Conservation (phyloP, 1,139 yeast genomes). For the Kodamaea sp. region DNA sequence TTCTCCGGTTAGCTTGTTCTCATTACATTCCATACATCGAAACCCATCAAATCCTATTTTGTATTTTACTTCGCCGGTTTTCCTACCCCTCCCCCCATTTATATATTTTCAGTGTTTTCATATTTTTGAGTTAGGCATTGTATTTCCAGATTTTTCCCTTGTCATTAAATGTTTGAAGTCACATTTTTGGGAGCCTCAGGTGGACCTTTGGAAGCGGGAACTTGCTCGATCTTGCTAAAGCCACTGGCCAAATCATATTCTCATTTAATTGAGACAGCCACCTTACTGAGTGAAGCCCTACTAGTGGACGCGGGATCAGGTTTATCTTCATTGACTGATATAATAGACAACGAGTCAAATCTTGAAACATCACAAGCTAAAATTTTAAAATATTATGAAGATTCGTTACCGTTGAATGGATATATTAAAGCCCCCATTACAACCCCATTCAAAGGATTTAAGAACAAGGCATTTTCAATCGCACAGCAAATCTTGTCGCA, state of each 20-base stretch:
- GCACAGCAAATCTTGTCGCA: constrained; percentile 32
- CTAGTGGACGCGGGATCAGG: constrained; percentile 82
- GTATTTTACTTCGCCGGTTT: no score
- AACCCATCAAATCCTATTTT: no score
- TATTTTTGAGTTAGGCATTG: no score
- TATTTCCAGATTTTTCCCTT: neutral
- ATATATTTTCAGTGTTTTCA: no score
- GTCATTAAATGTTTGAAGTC: constrained; percentile 33
- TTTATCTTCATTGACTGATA: constrained; percentile 51
- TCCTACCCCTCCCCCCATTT: no score
- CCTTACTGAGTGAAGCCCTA: constrained; percentile 30
- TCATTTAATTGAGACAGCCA: constrained; percentile 26
- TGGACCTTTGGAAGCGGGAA: constrained; percentile 68
- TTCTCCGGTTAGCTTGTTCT: no score
- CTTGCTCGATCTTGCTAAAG: constrained; percentile 64
- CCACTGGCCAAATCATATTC: constrained; percentile 42
- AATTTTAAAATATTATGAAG: constrained; percentile 25
- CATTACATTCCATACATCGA: no score
- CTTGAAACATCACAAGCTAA: constrained; percentile 7
- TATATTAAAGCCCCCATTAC: constrained; percentile 21
- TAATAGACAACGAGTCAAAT: constrained; percentile 33
- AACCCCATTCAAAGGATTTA: constrained; percentile 28
- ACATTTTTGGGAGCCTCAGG: constrained; percentile 74
- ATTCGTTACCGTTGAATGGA: constrained; percentile 18
- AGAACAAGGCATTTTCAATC: constrained; percentile 14